Evolutionary conservation across 176 grass and related monocot species (phyloP), one percentile per base, ranked within the genome.

Genomic region (Coix lacrymajobi): DNA sequence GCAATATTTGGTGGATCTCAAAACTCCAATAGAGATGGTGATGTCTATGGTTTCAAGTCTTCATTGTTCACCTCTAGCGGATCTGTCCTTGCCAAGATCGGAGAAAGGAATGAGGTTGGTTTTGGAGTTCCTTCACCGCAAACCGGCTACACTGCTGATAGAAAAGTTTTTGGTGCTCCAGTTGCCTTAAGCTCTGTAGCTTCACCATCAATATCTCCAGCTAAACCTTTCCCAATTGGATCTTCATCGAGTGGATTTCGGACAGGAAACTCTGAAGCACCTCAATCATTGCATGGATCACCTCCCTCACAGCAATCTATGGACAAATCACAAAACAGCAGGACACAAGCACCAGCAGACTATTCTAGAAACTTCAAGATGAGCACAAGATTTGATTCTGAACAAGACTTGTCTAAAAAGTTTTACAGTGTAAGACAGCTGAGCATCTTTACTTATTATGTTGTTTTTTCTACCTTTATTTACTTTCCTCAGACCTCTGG

Each of bases 391-490:
- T 83, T 87, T 1, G 87, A 91, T 56, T 82, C 90, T 82, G 86
- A 93, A 77, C 81, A 91, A 71, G 89, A 93, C 73, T 68, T 91
- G 62, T 83, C 91, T 39, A 95, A 98, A 73, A 79, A 91, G n/a
- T 91, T 95, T 30, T 93, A 95, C 72, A 95, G 86, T 74, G 96
- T 98, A 93, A 93, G 96, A 81, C 51, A 11, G 24, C 16, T 58
- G 15, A 68, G 24, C 72, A 22, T 81, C 24, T 64, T 60, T 62
- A 73, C 61, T 75, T 85, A 72, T 71, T 36, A 28, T 56, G 15
- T 49, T 83, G 49, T 31, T 43, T 83, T 52, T 89, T 74, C 12
- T 77, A n/a, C 61, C 39, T 26, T 37, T 57, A 57, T 57, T 63
- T 85, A 81, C 51, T 75, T 33, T 38, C 25, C 39, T 62, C 2